These are phyloP conservation scores for Myxozyma lipomycoides DNA, from an alignment of 805 yeast species.

Conservation along the genomic window DNA sequence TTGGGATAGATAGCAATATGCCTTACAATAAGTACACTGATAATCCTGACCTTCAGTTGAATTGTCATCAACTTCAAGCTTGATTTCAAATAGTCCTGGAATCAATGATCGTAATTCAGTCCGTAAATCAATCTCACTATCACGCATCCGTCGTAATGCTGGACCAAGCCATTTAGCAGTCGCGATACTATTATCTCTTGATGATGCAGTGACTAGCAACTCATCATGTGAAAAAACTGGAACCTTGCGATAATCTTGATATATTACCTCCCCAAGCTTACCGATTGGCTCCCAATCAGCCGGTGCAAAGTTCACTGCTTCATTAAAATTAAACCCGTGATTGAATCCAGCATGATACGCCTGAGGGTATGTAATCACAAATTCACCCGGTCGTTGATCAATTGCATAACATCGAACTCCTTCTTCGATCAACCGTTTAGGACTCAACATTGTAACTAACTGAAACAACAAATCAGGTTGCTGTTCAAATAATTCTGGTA, in stretches of 20 bases:
- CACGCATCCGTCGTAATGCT: conserved; percentile 21
- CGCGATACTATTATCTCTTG: conserved; percentile 25
- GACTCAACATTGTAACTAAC: conserved; percentile 73
- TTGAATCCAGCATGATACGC: conserved; percentile 91
- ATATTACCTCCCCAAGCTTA: conserved; percentile 31
- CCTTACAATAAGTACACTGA: conserved; percentile 29
- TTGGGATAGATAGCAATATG: conserved; percentile 28
- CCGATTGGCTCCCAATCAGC: conserved; percentile 40
- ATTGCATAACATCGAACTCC: conserved; percentile 52
- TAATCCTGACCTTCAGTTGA: conserved; percentile 11
- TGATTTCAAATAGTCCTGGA: conserved; percentile 8
- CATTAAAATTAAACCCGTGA: conserved; percentile 63
- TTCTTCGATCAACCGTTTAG: conserved; percentile 48
- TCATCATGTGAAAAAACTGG: conserved; percentile 41
- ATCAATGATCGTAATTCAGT: conserved; percentile 5
- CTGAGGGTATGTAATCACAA: conserved; percentile 78
- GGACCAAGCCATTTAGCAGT: conserved; percentile 30
- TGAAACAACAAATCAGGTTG: conserved; percentile 90
- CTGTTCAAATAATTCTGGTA: conserved; percentile 77
- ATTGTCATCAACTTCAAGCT: background rate
- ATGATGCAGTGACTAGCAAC: conserved; percentile 30
- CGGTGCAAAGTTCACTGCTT: conserved; percentile 44
- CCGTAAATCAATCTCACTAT: conserved; percentile 19
- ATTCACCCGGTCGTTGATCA: conserved; percentile 75
- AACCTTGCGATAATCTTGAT: conserved; percentile 32